phyloP scores from a whole-genome alignment of 257 asterid genomes.

The Prunella vulgaris region DNA sequence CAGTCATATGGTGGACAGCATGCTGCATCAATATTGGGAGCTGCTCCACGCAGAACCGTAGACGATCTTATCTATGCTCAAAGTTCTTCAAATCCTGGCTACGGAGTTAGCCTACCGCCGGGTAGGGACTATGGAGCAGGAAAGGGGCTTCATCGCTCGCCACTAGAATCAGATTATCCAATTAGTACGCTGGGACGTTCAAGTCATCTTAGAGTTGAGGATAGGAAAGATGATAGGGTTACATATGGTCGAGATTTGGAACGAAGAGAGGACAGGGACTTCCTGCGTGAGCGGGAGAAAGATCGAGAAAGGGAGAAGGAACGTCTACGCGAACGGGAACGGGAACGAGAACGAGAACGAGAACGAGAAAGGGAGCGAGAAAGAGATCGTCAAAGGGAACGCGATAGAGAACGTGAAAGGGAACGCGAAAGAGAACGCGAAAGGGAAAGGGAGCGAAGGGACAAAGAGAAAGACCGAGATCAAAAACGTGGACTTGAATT shows the following conservation, averaged over 20 bases:
- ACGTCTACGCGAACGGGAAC: constrained; percentile 52
- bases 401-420: constrained; percentile 47
- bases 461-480: constrained; percentile 64
- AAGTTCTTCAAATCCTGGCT: constrained; percentile 79
- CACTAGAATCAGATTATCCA: constrained; percentile 64
- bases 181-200: constrained; percentile 46
- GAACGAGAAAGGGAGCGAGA: constrained; percentile 59
- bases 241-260: constrained; percentile 66
- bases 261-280: constrained; percentile 63
- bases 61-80: constrained; percentile 69
- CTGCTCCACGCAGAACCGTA: constrained; percentile 67
- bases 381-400: constrained; percentile 47
- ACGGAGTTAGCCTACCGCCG: constrained; percentile 98
- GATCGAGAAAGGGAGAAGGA: constrained; percentile 75
- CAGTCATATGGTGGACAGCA: constrained; percentile 70
- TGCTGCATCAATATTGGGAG: constrained; percentile 82
- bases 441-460: constrained; percentile 59
- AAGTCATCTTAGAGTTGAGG: constrained; percentile 58
- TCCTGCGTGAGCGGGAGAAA: constrained; percentile 69
- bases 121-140: constrained; percentile 96
- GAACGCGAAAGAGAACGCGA: constrained; percentile 58
- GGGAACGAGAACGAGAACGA: constrained; percentile 42
- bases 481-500: constrained; percentile 55
- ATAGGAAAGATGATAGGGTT: constrained; percentile 60
- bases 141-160: constrained; percentile 65